Conservation (phyloP, 371 early-diverging fungal genomes). For the Mucor irregularis region DNA sequence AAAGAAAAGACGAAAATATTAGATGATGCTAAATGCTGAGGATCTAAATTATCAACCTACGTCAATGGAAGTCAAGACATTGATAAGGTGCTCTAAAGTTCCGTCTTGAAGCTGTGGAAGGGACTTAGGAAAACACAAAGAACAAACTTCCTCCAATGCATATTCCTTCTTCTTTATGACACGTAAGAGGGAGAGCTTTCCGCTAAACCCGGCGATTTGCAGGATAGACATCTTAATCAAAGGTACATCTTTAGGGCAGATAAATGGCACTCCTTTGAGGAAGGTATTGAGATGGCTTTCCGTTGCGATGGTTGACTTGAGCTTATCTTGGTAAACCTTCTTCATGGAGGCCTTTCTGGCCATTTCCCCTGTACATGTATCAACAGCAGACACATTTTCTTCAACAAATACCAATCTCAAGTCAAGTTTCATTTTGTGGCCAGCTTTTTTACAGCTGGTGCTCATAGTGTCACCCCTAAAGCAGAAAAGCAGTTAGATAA, state of each 20-base stretch:
- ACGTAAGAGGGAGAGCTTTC: conserved; percentile 12
- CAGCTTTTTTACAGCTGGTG: conserved; percentile 14
- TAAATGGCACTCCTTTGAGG: conserved; percentile 12
- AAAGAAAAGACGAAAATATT: conserved; percentile 7
- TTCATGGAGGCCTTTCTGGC: conserved; percentile 13
- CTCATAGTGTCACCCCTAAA: conserved; percentile 18
- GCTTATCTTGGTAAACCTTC: conserved; percentile 19
- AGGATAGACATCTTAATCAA: conserved; percentile 18
- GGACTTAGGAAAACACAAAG: conserved; percentile 16
- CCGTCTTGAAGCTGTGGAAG: conserved; percentile 7
- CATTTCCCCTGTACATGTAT: conserved; percentile 16
- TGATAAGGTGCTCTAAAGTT: conserved; percentile 13
- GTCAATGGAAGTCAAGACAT: conserved; percentile 16
- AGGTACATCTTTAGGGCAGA: conserved; percentile 16
- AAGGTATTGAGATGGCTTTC: conserved; percentile 22
- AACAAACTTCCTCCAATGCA: conserved; percentile 6
- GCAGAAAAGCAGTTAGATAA: conserved; percentile 12
- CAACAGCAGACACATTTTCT: conserved; percentile 6
- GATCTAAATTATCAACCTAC: conserved; percentile 7
- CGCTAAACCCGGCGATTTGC: conserved; percentile 13
- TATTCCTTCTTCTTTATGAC: conserved; percentile 15
- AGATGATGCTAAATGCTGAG: conserved; percentile 17
- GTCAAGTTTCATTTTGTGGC: conserved; percentile 7
- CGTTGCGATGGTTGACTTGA: conserved; percentile 14
- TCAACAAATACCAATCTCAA: conserved; percentile 13